A percentile compares a stretch with the other conserved stretches of the same genome.
These are phyloP conservation scores for Neonectria punicea DNA, from an alignment of 2,329 filamentous ascomycete species.

Conservation along the genomic window DNA sequence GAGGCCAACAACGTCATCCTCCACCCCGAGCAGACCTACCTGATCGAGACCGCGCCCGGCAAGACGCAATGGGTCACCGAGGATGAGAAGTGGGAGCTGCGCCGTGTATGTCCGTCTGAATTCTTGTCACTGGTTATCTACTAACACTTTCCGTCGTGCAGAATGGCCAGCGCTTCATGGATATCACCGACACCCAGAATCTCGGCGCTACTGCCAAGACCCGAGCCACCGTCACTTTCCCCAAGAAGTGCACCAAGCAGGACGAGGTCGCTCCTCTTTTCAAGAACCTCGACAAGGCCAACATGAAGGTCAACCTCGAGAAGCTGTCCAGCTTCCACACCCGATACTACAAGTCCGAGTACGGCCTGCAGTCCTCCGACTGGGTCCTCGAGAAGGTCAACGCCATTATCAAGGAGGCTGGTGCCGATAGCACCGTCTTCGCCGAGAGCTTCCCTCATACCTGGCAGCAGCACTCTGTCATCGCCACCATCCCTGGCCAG, in stretches of 20 bases:
- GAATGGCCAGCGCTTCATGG: conserved; percentile 91
- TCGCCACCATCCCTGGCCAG: conserved; percentile 89
- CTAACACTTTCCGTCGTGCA: conserved; percentile 50
- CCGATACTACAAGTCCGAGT: conserved; percentile 82
- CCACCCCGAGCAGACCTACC: conserved; percentile 59
- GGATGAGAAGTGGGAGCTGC: conserved; percentile 93
- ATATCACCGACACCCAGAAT: conserved; percentile 82
- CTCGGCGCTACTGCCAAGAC: conserved; percentile 58
- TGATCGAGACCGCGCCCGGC: conserved; percentile 87
- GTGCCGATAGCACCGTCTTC: conserved; percentile 73
- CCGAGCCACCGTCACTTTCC: conserved; percentile 65
- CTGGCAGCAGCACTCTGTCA: conserved; percentile 92
- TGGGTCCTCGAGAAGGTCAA: conserved; percentile 86
- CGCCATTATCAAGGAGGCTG: conserved; percentile 75
- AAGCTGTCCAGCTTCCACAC: conserved; percentile 84
- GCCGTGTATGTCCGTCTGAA: conserved; percentile 68
- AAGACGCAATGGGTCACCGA: conserved; percentile 90
- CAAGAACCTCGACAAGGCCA: conserved; percentile 74
- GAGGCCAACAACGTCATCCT: conserved; percentile 64
- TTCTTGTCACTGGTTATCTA: neutral
- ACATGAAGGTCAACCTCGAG: conserved; percentile 82
- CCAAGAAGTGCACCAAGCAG: conserved; percentile 72
- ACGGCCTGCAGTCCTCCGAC: conserved; percentile 84
- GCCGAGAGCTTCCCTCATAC: conserved; percentile 81
- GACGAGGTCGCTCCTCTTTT: conserved; percentile 75